These are phyloP conservation scores for Pterulicium gracile DNA, from an alignment of 1,284 basidiomycete genomes.

Conservation along the genomic window DNA sequence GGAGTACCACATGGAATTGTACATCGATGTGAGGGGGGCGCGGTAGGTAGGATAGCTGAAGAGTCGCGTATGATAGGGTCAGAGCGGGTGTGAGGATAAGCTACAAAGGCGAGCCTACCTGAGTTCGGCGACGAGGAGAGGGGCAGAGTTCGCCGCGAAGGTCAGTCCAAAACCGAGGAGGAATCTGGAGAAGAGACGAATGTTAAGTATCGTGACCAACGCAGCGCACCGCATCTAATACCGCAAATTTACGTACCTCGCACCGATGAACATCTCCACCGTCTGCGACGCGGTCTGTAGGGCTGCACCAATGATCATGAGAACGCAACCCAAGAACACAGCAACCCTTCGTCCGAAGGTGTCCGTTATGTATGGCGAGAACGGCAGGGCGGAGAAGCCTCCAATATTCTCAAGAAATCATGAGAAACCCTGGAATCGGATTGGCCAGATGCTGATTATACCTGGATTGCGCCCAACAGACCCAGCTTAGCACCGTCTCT, in stretches of 20 bases:
- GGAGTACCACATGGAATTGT: slow-evolving; percentile 3
- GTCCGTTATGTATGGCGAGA: slow-evolving; percentile 32
- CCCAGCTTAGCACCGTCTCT: slow-evolving; percentile 11
- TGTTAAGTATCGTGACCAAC: too few species aligned
- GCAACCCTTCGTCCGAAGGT: slow-evolving; percentile 29
- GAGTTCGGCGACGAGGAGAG: slow-evolving; percentile 29
- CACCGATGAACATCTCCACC: slow-evolving; percentile 21
- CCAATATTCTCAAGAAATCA: slow-evolving; percentile 37
- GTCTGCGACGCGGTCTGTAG: slow-evolving; percentile 35
- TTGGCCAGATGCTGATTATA: too few species aligned
- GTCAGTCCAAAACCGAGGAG: slow-evolving; percentile 45
- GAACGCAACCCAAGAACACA: slow-evolving; percentile 30
- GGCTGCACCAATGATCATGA: slow-evolving; percentile 35
- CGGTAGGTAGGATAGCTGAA: neutral
- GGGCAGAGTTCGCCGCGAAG: slow-evolving; percentile 34
- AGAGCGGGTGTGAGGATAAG: neutral
- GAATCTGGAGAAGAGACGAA: slow-evolving; percentile 23
- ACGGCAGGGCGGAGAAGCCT: slow-evolving; percentile 34
- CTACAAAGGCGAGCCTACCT: neutral
- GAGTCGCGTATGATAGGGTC: neutral
- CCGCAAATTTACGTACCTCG: too few species aligned
- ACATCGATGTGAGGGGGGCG: slow-evolving; percentile 3
- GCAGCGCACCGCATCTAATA: too few species aligned
- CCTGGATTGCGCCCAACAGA: slow-evolving; percentile 18
- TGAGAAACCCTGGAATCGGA: slow-evolving; percentile 36